These are phyloP conservation scores for Apophysomyces sp. DNA, from an alignment of 371 early-diverging fungal genomes.

Conservation along the genomic window DNA sequence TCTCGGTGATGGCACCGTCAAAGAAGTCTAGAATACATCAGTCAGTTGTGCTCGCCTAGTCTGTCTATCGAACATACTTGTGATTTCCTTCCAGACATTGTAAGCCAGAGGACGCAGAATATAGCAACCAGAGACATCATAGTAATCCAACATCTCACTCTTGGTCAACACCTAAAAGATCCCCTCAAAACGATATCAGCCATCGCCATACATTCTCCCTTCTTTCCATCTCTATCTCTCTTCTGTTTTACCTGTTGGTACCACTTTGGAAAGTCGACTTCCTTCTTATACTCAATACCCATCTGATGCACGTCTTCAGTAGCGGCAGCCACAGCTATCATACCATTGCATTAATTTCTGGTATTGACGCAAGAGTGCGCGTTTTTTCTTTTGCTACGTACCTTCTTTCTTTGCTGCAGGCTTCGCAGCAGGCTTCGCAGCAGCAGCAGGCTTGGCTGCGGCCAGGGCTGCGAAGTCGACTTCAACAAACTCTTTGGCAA, in stretches of 20 bases:
- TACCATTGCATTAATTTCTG: neutral
- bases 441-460: slow-evolving; percentile 35
- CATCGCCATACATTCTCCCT: neutral
- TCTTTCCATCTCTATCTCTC: neutral
- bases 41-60: neutral
- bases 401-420: slow-evolving; percentile 38
- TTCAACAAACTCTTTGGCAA: slow-evolving; percentile 36
- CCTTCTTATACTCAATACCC: slow-evolving; percentile 93
- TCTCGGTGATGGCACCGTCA: slow-evolving; percentile 85
- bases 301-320: slow-evolving; percentile 66
- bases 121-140: slow-evolving; percentile 99
- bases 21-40: slow-evolving; percentile 74
- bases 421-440: slow-evolving; percentile 33
- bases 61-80: slow-evolving; percentile 56
- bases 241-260: slow-evolving; percentile 78
- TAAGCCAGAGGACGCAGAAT: slow-evolving; percentile 98
- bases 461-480: slow-evolving; percentile 50
- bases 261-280: slow-evolving; percentile 93
- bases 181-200: neutral
- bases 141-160: slow-evolving; percentile 99
- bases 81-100: slow-evolving; percentile 97
- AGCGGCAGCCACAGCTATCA: slow-evolving; percentile 17
- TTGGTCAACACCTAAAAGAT: slow-evolving; percentile 73
- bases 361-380: neutral
- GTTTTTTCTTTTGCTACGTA: slow-evolving; percentile 9